phyloP scores from a whole-genome alignment of 257 asterid genomes.

The Avicennia marina region DNA sequence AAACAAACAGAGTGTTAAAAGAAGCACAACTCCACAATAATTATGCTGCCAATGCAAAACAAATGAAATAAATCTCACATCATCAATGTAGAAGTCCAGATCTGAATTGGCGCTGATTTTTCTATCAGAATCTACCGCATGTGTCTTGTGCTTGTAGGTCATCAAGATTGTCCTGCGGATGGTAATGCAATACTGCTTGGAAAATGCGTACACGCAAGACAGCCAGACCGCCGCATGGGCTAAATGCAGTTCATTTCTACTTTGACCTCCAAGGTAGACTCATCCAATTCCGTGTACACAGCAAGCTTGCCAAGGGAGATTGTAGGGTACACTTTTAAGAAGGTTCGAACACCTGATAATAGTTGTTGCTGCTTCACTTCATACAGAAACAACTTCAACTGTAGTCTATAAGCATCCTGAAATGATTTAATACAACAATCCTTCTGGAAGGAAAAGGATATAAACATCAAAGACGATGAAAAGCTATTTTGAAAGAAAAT shows the following conservation, averaged over 20 bases:
- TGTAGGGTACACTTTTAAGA: conserved; percentile 79
- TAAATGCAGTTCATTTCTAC: not conserved
- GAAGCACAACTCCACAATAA: not conserved
- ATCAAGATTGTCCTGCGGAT: conserved; percentile 75
- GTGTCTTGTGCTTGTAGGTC: conserved; percentile 97
- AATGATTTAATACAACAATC: conserved; percentile 23
- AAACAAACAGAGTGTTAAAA: too few relatives aligned
- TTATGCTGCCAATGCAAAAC: not conserved
- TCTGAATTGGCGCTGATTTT: conserved; percentile 78
- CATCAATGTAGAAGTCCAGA: conserved; percentile 73
- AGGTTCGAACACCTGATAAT: conserved; percentile 72
- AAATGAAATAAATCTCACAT: conserved; percentile 48
- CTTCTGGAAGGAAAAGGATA: conserved; percentile 11
- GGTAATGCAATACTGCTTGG: not conserved
- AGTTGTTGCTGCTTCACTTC: conserved; percentile 96
- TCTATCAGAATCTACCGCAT: conserved; percentile 70
- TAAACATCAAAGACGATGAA: not conserved
- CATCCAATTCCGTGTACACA: conserved; percentile 79
- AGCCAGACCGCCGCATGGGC: not conserved
- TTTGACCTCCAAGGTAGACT: conserved; percentile 72
- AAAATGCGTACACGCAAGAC: not conserved
- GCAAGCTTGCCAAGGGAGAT: conserved; percentile 84
- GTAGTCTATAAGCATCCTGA: conserved; percentile 68
- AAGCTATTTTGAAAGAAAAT: too few relatives aligned
- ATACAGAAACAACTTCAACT: conserved; percentile 58